Conservation (phyloP, 164 flowering plant genomes). For the Kalanchoe fedtschenkoi region DNA sequence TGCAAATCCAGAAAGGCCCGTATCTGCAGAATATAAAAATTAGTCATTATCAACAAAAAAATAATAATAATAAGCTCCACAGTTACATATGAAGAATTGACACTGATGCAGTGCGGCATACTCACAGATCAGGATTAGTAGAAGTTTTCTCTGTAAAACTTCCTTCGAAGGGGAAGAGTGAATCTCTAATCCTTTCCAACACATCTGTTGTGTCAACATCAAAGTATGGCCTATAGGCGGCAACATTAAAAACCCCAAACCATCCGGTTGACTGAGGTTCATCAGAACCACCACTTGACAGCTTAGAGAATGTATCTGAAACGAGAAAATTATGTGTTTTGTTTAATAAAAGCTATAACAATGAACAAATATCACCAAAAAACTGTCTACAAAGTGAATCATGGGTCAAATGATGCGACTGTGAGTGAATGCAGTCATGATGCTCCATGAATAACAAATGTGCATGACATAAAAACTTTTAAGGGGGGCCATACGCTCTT, state of each 20-base stretch:
- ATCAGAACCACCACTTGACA: slow-evolving; percentile 37
- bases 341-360: background rate
- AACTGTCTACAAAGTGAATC: background rate
- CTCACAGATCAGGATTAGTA: slow-evolving; percentile 86
- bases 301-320: slow-evolving; percentile 83
- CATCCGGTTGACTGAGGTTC: slow-evolving; percentile 72
- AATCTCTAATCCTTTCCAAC: slow-evolving; percentile 77
- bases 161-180: slow-evolving; percentile 84
- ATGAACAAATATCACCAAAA: background rate
- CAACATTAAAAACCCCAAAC: slow-evolving; percentile 53
- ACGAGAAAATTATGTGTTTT: background rate
- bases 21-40: slow-evolving; percentile 38
- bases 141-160: slow-evolving; percentile 74
- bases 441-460: background rate
- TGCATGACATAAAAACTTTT: background rate
- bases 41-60: background rate
- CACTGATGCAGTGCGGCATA: background rate
- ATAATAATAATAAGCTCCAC: background rate
- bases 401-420: background rate
- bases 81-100: background rate
- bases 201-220: slow-evolving; percentile 98
- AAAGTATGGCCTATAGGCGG: slow-evolving; percentile 83
- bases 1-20: slow-evolving; percentile 99
- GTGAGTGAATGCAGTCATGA: background rate
- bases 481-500: background rate